Conservation (phyloP, 2,329 filamentous ascomycete species). For the Fragosphaeria purpurea region DNA sequence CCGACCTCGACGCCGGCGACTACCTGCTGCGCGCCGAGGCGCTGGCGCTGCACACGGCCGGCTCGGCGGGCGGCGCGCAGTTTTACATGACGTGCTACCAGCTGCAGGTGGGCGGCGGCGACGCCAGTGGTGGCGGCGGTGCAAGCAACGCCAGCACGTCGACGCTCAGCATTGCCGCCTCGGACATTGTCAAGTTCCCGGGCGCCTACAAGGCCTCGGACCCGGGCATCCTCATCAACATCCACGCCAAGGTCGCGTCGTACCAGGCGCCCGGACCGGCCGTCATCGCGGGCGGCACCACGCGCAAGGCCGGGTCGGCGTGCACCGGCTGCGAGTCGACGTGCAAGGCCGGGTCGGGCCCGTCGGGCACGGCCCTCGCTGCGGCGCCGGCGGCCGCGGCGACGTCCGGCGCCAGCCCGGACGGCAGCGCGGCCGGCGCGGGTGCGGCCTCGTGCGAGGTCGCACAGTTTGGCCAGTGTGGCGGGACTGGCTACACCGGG, state of each 20-base stretch:
- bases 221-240: slow-evolving; percentile 37
- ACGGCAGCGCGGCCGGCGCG: slow-evolving; percentile 18
- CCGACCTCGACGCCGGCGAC: slow-evolving; percentile 23
- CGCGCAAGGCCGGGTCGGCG: slow-evolving; percentile 27
- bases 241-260: slow-evolving; percentile 29
- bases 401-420: slow-evolving; percentile 7
- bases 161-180: not conserved
- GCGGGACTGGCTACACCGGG: slow-evolving; percentile 29
- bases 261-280: slow-evolving; percentile 35
- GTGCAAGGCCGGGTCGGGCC: slow-evolving; percentile 24
- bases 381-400: slow-evolving; percentile 3
- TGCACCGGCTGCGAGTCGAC: slow-evolving; percentile 32
- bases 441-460: slow-evolving; percentile 23
- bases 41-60: slow-evolving; percentile 37
- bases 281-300: slow-evolving; percentile 30
- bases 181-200: slow-evolving; percentile 25
- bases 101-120: slow-evolving; percentile 21
- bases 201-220: slow-evolving; percentile 33
- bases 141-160: slow-evolving; percentile 18
- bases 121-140: no score
- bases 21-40: slow-evolving; percentile 39
- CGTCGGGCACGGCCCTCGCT: slow-evolving; percentile 11
- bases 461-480: slow-evolving; percentile 27
- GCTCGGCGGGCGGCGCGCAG: slow-evolving; percentile 23
- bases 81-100: slow-evolving; percentile 31